phyloP scores from a whole-genome alignment of 441 rosid species.

The Raphanus hybrid region DNA sequence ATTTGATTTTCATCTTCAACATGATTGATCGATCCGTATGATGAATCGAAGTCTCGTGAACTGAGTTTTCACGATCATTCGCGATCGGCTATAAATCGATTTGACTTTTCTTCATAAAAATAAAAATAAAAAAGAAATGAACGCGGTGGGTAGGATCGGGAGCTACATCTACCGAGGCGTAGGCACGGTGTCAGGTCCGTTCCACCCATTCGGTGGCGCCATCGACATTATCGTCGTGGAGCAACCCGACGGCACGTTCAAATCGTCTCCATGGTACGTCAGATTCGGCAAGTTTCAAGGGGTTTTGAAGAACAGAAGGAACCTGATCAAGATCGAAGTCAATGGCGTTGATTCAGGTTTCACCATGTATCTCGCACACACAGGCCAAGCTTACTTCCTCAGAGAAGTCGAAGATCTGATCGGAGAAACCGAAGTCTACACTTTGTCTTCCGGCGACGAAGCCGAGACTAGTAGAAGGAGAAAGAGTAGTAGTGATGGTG shows the following conservation, averaged over 20 bases:
- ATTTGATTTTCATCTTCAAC: not conserved
- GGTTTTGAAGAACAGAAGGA: constrained; percentile 76
- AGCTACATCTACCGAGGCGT: constrained; percentile 87
- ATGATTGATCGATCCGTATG: constrained; percentile 27
- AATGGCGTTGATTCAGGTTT: constrained; percentile 80
- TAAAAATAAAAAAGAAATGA: constrained; percentile 46
- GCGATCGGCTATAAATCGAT: not conserved
- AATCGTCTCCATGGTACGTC: constrained; percentile 97
- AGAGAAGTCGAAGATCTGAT: constrained; percentile 65
- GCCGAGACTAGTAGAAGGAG: constrained; percentile 44
- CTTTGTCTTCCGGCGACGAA: constrained; percentile 71
- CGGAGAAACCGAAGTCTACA: constrained; percentile 50
- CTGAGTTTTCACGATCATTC: constrained; percentile 16
- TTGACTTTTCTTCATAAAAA: constrained; percentile 9
- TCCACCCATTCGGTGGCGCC: constrained; percentile 98
- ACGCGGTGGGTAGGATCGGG: constrained; percentile 87
- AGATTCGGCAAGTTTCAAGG: constrained; percentile 98
- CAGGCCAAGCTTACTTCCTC: constrained; percentile 93
- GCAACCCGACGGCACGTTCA: constrained; percentile 91
- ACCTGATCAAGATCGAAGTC: constrained; percentile 67
- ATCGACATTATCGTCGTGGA: constrained; percentile 95
- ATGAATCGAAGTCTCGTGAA: constrained; percentile 12
- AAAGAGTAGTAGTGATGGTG: constrained; percentile 27
- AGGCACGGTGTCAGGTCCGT: constrained; percentile 83
- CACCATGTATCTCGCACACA: constrained; percentile 86